A percentile compares a stretch with the other conserved stretches of the same genome.
Conservation (phyloP, 257 asterid genomes). For the Jacaranda mimosifolia region DNA sequence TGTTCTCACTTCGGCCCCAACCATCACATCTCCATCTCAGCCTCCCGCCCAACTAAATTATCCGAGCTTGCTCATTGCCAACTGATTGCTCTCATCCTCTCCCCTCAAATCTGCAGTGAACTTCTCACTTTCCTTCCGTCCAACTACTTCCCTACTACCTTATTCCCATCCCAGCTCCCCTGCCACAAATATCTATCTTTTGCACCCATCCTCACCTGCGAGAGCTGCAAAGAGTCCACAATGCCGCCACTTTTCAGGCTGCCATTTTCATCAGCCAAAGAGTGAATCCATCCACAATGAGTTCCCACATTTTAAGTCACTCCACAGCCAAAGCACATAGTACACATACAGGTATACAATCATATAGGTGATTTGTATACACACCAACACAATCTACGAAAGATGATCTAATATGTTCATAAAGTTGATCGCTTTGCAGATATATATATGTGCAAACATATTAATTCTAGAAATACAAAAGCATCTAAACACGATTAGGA, state of each 20-base stretch:
- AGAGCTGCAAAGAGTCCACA: not conserved
- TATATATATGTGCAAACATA: not conserved
- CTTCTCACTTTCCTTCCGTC: not conserved
- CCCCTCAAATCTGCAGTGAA: not conserved
- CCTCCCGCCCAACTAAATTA: not conserved
- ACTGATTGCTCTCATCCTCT: not conserved
- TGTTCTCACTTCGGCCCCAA: not conserved
- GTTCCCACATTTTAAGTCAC: not conserved
- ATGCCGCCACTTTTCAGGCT: not conserved
- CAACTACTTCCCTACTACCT: not conserved
- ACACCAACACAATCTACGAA: not conserved
- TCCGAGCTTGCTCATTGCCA: not conserved
- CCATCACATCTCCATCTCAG: not conserved
- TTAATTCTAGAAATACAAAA: constrained; percentile 2
- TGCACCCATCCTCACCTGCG: not conserved
- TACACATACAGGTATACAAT: not conserved
- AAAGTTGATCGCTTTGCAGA: constrained; percentile 2
- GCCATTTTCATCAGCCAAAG: not conserved
- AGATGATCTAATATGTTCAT: not conserved
- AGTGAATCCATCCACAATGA: not conserved
- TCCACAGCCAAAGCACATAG: not conserved
- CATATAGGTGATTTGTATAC: not conserved
- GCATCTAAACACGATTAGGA: constrained; percentile 20
- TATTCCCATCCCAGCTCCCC: not conserved
- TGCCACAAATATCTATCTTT: not conserved